Base-by-base conservation (phyloP, 495 filamentous ascomycete genomes). In the Articulospora tetracladia region DNA sequence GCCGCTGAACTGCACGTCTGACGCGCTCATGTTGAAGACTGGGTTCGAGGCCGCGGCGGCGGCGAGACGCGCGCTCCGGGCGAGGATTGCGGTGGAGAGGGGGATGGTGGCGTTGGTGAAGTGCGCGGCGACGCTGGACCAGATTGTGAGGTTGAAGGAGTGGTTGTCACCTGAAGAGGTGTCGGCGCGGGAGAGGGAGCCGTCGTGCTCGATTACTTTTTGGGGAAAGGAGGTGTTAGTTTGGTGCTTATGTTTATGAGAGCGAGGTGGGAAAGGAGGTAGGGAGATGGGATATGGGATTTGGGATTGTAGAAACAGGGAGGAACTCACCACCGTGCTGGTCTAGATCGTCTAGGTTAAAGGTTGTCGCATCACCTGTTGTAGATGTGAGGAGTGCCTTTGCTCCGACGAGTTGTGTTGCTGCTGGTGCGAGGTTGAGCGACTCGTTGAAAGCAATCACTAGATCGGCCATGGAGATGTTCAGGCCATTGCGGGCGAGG, bases 171-270 rank as follows among this genome's bases (percentile, higher is more conserved):
- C 69, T 23, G 59, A 59, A 55, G 41, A 41, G 34, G 58, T 20
- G 56, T 74, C 72, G 25, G 47, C 32, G 15, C 70, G 53, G 53
- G 27, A 60, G 0, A 74, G 62, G 34, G 55, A 63, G 22, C 66
- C 70, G 54, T 74, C 70, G 60, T 74, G 72, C 27, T 74, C 70
- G 54, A 72, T 67, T 28, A 66, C 41, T 60, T 28, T 25, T 19
- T 28, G 23, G n/a, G 3, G 8, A 8, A 12, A 49, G n/a, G n/a
- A n/a, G n/a, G 11, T 23, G 11, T 13, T 13, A 49, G 12, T 20
- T n/a, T n/a, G n/a, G n/a, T n/a, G n/a, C n/a, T n/a, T n/a, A n/a
- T n/a, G n/a, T n/a, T 39, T 10, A n/a, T 39, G 34, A n/a, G 10
- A 39, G n/a, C n/a, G n/a, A n/a, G n/a, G n/a, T n/a, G n/a, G n/a